A percentile compares a stretch with the other conserved stretches of the same genome.
Conservation (phyloP, 140 eudicot species). For the Bidens hawaiensis region DNA sequence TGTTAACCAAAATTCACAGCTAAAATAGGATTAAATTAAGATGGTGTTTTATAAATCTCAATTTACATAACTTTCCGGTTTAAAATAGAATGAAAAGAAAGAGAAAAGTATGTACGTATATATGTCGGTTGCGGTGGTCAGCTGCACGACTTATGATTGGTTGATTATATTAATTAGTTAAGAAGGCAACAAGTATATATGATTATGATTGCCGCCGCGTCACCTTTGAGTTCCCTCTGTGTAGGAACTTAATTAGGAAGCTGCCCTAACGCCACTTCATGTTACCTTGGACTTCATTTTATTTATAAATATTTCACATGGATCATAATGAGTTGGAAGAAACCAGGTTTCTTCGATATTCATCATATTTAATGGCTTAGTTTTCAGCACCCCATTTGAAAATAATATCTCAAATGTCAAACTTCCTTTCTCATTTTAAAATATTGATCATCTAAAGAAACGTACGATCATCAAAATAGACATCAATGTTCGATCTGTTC, state of each 20-base stretch:
- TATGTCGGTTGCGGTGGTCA: slow-evolving; percentile 29
- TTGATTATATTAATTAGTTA: too few relatives aligned
- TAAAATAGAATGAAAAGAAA: background rate
- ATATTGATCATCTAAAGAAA: background rate
- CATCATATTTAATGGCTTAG: background rate
- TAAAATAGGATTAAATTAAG: too few relatives aligned
- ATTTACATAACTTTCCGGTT: background rate
- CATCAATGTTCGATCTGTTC: background rate
- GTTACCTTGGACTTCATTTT: slow-evolving; percentile 6
- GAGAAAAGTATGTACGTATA: background rate
- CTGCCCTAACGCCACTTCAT: slow-evolving; percentile 28
- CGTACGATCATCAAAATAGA: too few relatives aligned
- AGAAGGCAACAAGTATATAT: background rate
- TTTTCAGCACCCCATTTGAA: background rate
- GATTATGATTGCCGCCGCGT: slow-evolving; percentile 16
- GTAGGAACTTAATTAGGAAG: slow-evolving; percentile 15
- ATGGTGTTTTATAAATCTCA: background rate
- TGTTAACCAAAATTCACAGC: too few relatives aligned
- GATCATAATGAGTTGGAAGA: slow-evolving; percentile 12
- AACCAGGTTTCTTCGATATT: slow-evolving; percentile 5
- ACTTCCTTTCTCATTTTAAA: background rate
- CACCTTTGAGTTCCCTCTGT: background rate
- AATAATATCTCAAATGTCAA: background rate
- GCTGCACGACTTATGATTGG: slow-evolving; percentile 19
- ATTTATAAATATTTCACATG: slow-evolving; percentile 13